These are phyloP conservation scores for Cytospora mali DNA, from an alignment of 2,329 filamentous ascomycete genomes.

Conservation along the genomic window DNA sequence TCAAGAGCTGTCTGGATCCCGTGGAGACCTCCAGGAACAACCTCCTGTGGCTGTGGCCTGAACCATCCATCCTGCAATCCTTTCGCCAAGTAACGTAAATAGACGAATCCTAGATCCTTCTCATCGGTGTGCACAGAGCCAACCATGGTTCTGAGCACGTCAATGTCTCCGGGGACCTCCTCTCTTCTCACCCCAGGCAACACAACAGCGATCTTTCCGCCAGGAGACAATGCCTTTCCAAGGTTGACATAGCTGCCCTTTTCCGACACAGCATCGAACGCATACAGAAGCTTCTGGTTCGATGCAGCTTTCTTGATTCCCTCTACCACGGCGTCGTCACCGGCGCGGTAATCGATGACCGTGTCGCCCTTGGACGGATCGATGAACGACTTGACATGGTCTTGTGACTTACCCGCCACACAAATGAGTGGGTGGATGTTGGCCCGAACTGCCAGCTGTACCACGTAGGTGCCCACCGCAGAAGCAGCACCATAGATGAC, in stretches of 20 bases:
- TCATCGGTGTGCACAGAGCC: slow-evolving; percentile 38
- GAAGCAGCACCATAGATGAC: slow-evolving; percentile 59
- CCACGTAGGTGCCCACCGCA: slow-evolving; percentile 59
- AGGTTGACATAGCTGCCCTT: slow-evolving; percentile 51
- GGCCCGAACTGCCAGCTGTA: slow-evolving; percentile 56
- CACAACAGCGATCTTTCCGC: slow-evolving; percentile 44
- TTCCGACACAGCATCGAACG: slow-evolving; percentile 61
- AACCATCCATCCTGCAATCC: slow-evolving; percentile 53
- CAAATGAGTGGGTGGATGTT: slow-evolving; percentile 65
- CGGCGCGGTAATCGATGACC: slow-evolving; percentile 63
- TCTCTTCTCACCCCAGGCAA: slow-evolving; percentile 37
- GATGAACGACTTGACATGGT: slow-evolving; percentile 55
- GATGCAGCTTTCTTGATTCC: slow-evolving; percentile 48
- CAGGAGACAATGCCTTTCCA: slow-evolving; percentile 44
- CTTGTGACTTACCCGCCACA: slow-evolving; percentile 55
- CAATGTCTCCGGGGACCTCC: slow-evolving; percentile 34
- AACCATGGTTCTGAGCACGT: slow-evolving; percentile 33
- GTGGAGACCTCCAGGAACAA: slow-evolving; percentile 55
- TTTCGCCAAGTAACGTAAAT: slow-evolving; percentile 40
- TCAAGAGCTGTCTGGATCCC: slow-evolving; percentile 56
- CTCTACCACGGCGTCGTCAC: slow-evolving; percentile 53
- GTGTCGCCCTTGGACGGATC: slow-evolving; percentile 57
- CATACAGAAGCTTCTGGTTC: slow-evolving; percentile 48
- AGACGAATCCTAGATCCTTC: slow-evolving; percentile 39
- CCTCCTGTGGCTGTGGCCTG: slow-evolving; percentile 51